A percentile compares a stretch with the other conserved stretches of the same genome.
These are phyloP conservation scores for Chrysanthemum lavandulifolium DNA, from an alignment of 129 eudicot genomes.

Conservation along the genomic window DNA sequence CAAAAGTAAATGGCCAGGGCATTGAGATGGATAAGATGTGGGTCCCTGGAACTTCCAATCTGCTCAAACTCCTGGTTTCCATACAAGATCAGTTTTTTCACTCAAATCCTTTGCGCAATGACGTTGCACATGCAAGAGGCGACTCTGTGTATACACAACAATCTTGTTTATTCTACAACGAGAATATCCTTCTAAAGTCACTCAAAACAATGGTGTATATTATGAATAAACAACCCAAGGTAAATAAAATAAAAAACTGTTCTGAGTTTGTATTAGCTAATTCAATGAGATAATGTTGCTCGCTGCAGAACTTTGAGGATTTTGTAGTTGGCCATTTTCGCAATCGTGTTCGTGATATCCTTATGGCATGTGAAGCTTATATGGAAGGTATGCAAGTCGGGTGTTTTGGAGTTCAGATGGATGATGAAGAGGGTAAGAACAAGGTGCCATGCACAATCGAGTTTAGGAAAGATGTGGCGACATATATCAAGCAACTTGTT, in stretches of 20 bases:
- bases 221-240: conserved; percentile 62
- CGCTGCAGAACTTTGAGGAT: not conserved
- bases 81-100: conserved; percentile 64
- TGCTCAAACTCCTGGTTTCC: conserved; percentile 67
- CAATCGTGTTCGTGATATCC: not conserved
- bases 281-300: not conserved
- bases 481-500: too few relatives aligned
- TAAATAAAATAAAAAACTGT: not conserved
- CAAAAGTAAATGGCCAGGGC: conserved; percentile 31
- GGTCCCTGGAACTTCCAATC: conserved; percentile 63
- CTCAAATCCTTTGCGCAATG: conserved; percentile 58
- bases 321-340: conserved; percentile 1
- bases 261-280: not conserved
- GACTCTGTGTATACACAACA: conserved; percentile 26
- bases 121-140: conserved; percentile 30
- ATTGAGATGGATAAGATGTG: conserved; percentile 18
- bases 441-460: not conserved
- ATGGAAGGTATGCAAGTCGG: not conserved
- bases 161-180: conserved; percentile 40
- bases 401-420: not conserved
- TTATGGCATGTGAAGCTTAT: not conserved
- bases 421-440: not conserved
- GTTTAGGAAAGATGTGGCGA: not conserved
- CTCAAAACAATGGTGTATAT: conserved; percentile 55
- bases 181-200: conserved; percentile 35